Evolutionary conservation across 2,329 filamentous ascomycete genomes (phyloP).

Genomic region (Fusarium paranaense): DNA sequence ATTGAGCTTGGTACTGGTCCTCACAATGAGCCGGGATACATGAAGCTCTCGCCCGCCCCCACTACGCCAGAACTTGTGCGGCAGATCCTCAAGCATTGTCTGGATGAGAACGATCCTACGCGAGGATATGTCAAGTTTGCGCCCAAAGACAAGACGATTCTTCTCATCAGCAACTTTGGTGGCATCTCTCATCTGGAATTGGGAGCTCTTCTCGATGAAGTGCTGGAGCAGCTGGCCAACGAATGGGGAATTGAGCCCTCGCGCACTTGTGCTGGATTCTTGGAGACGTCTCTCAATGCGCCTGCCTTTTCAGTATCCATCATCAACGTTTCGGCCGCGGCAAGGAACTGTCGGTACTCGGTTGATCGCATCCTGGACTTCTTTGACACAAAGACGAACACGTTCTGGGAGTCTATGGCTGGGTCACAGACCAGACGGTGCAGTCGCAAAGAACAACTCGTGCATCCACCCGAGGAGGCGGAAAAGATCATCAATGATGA

Average conservation of each 20-base stretch:
- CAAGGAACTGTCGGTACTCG: constrained; percentile 58
- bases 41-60: constrained; percentile 65
- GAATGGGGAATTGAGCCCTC: constrained; percentile 63
- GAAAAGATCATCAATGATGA: constrained; percentile 52
- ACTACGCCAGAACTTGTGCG: constrained; percentile 62
- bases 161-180: constrained; percentile 70
- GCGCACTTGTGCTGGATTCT: constrained; percentile 70
- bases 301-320: constrained; percentile 77
- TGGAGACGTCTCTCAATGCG: constrained; percentile 79
- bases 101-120: constrained; percentile 67
- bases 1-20: constrained; percentile 75
- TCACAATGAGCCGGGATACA: constrained; percentile 74
- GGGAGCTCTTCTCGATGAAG: constrained; percentile 64
- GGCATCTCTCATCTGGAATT: constrained; percentile 69
- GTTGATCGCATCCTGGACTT: constrained; percentile 69
- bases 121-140: constrained; percentile 62
- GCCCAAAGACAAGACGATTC: constrained; percentile 60
- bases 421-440: constrained; percentile 56
- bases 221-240: constrained; percentile 60
- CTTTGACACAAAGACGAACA: constrained; percentile 73
- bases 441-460: constrained; percentile 57
- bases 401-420: constrained; percentile 64
- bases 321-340: constrained; percentile 66
- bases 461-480: constrained; percentile 50
- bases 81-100: constrained; percentile 68